Base-by-base conservation (phyloP, 2,329 filamentous ascomycete genomes). In the Stagonosporopsis vannaccii region DNA sequence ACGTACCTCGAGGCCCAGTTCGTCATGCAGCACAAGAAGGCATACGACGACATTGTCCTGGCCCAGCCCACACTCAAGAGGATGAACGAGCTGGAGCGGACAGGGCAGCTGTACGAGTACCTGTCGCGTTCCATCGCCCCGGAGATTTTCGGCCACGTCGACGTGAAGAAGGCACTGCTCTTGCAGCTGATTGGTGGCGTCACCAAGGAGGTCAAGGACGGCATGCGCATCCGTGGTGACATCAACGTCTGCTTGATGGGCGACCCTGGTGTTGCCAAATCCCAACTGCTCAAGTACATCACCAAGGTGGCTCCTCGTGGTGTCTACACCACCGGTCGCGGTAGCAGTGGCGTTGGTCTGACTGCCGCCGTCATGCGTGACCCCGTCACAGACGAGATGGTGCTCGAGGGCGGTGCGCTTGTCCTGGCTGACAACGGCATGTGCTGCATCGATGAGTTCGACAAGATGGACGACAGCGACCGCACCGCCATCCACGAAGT, bases 211-310 rank as follows among this genome's bases (percentile, higher is more conserved):
- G 96, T 98, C 85, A 92, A 92, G 48, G 95, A 99, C 71, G 95
- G 95, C 58, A 98, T 99, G 95, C 90, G 92, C 70, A 99, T 99
- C 74, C 92, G 95, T 84, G 95, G 95, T 69, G 95, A 99, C 73
- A 96, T 99, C 82, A 99, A 99, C 79, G 89, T 99, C 61, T 98
- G 95, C 76, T 81, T 99, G 71, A 99, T 99, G 95, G 95, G 95
- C 84, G 95, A 99, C 72, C 95, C 95, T 74, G 95, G 95, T 91
- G 95, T 99, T 73, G 95, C 95, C 80, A 99, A 99, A 81, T 99
- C 95, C 33, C 95, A 99, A 81, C 81, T 99, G 65, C 85, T 99
- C 65, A 98, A 97, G 79, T 99, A 99, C 77, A 98, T 99, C 74
- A 92, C 92, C 63, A 98, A 99, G 80, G 95, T 99, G 26, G 94